phyloP scores from a whole-genome alignment of 306 rosid genomes.

The Citrullus colocynthis region DNA sequence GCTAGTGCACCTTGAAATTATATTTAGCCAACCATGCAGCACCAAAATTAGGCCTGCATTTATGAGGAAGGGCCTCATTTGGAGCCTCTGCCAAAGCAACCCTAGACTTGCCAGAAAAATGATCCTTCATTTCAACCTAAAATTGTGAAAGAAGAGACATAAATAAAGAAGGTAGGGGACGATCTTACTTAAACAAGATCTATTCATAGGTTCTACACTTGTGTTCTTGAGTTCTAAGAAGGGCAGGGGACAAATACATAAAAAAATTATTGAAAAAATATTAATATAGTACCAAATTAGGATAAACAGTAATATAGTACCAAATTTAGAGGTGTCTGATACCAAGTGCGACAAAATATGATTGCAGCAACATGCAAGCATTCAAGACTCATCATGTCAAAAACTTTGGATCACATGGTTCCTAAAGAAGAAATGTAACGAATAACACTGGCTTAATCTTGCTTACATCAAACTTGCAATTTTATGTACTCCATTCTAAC shows the following conservation, averaged over 20 bases:
- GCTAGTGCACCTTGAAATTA: slow-evolving; percentile 61
- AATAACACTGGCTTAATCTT: neutral
- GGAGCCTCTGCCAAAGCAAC: slow-evolving; percentile 89
- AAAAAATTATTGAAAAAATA: too few species aligned
- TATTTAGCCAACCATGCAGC: slow-evolving; percentile 82
- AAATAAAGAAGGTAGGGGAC: neutral
- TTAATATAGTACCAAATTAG: neutral
- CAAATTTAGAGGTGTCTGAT: neutral
- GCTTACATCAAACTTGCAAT: neutral
- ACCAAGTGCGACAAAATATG: neutral
- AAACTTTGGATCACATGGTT: neutral
- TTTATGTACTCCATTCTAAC: neutral
- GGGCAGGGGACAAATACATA: neutral
- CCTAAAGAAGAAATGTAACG: neutral
- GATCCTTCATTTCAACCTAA: slow-evolving; percentile 83
- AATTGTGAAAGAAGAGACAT: slow-evolving; percentile 12
- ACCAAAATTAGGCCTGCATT: slow-evolving; percentile 91
- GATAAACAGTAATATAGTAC: neutral
- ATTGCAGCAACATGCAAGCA: neutral
- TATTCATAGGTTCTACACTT: too few species aligned
- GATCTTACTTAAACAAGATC: too few species aligned
- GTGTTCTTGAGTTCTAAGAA: neutral
- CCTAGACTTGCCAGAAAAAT: slow-evolving; percentile 48
- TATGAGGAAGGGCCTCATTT: slow-evolving; percentile 85
- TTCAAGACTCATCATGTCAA: neutral